Conservation (phyloP, 345 rosid genomes). For the Toxicodendron radicans region DNA sequence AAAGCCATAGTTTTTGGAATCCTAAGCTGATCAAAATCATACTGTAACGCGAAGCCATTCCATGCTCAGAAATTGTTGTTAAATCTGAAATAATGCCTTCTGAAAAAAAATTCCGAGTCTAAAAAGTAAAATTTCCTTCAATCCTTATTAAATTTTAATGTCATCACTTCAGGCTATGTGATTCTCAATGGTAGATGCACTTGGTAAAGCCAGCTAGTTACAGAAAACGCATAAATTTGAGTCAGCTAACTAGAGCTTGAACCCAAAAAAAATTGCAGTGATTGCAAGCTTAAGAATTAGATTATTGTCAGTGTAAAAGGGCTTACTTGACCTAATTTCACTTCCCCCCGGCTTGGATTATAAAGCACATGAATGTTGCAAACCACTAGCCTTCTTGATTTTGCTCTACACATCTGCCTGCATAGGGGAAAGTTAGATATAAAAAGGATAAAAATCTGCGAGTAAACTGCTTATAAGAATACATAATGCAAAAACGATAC, state of each 20-base stretch:
- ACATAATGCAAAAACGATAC: neutral
- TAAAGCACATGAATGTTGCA: slow-evolving; percentile 78
- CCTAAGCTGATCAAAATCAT: neutral
- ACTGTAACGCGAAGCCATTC: neutral
- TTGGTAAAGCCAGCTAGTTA: neutral
- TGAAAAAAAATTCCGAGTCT: neutral
- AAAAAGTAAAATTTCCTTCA: neutral
- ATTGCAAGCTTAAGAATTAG: slow-evolving; percentile 11
- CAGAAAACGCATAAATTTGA: neutral
- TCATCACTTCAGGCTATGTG: neutral
- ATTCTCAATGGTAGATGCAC: neutral
- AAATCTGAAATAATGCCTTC: neutral
- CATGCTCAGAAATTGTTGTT: neutral
- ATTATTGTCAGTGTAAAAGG: slow-evolving; percentile 3
- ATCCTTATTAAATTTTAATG: neutral
- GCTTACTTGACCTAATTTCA: slow-evolving; percentile 82
- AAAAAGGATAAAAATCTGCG: slow-evolving; percentile 21
- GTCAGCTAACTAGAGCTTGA: neutral
- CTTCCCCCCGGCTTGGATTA: slow-evolving; percentile 68
- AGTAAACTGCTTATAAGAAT: slow-evolving; percentile 7
- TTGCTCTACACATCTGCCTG: slow-evolving; percentile 51
- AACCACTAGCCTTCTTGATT: slow-evolving; percentile 57
- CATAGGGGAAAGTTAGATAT: slow-evolving; percentile 39
- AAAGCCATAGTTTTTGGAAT: slow-evolving; percentile 1
- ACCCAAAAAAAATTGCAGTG: neutral